Evolutionary conservation across 2,329 filamentous ascomycete species (phyloP).

Genomic region (Onygena corvina): DNA sequence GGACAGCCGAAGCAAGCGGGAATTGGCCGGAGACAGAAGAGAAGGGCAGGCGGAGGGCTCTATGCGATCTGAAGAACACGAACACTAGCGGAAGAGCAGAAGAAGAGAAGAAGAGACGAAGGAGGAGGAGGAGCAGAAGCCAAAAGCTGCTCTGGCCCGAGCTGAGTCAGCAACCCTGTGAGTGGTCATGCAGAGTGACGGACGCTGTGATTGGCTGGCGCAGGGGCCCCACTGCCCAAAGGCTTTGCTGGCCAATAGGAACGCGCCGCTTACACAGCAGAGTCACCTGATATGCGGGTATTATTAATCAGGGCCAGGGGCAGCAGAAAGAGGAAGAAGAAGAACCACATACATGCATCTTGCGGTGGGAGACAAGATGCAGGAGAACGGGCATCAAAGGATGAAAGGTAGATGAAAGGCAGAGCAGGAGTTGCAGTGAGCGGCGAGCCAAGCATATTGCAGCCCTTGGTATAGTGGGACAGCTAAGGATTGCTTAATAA

Average conservation of each 20-base stretch:
- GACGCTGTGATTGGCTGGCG: background rate
- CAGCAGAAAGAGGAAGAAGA: background rate
- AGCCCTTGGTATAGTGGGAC: no score
- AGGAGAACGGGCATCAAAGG: background rate
- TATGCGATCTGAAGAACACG: background rate
- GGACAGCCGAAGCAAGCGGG: slow-evolving; percentile 9
- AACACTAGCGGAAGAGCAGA: background rate
- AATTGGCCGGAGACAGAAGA: slow-evolving; percentile 6
- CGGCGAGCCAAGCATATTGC: no score
- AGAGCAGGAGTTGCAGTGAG: no score
- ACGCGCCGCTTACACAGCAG: background rate
- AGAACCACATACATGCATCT: no score
- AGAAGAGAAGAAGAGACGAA: slow-evolving; percentile 5
- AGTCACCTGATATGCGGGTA: background rate
- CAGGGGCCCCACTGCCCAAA: background rate
- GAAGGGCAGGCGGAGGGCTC: slow-evolving; percentile 7
- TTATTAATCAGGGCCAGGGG: background rate
- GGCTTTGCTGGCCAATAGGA: background rate
- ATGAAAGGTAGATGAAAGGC: no score
- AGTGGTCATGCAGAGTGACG: background rate
- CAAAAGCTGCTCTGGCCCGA: background rate
- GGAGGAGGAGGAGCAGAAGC: background rate
- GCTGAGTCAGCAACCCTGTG: background rate
- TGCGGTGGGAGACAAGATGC: background rate
- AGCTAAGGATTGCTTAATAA: no score